Evolutionary conservation across 139 green algal species (phyloP), one percentile per base, ranked within the genome.

Genomic region (Asterochloris sp.): DNA sequence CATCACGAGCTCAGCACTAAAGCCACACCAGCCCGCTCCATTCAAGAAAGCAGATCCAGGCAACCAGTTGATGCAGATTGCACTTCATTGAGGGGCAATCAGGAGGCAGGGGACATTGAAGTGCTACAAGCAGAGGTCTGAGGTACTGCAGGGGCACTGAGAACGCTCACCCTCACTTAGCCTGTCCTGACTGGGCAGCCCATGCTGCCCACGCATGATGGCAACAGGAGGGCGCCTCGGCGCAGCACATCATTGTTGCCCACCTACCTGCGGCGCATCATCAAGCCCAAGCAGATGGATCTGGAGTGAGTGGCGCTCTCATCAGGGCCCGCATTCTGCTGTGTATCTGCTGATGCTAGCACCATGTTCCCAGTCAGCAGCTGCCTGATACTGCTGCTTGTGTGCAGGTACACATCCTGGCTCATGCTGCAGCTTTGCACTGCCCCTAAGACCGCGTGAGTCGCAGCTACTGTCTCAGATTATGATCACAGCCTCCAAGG

Each of bases 341-440:
- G 38, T 54, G 38, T 6, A 10, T 54, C 6, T 2, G 38, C 38
- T 6, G 38, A 54, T 54, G 38, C 38, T 6, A 54, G 38, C 38
- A 54, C 38, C 38, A 54, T 54, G 38, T 54, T 79, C 63, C 13
- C 74, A 84, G 61, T 69, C 66, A 81, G 83, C 69, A 74, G 13
- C 23, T 63, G 60, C 28, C 74, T 83, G 66, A 83, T 74, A 73
- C 14, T 69, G 67, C 17, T 38, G 26, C 28, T 68, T 69, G 29
- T 13, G 9, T 78, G 75, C 88, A 97, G 93, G 87, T 99, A 98
- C 85, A 95, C 94, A 0, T 93, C 98, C 28, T 99, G 96, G 96
- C 88, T 97, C 38, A 98, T 99, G 95, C 81, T 96, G 80, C 95
- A 98, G 88, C 90, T 99, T 21, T 94, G 91, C 85, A 86, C 94